Evolutionary conservation across 2,329 filamentous ascomycete species (phyloP).

Genomic region (Colletotrichum sp.): DNA sequence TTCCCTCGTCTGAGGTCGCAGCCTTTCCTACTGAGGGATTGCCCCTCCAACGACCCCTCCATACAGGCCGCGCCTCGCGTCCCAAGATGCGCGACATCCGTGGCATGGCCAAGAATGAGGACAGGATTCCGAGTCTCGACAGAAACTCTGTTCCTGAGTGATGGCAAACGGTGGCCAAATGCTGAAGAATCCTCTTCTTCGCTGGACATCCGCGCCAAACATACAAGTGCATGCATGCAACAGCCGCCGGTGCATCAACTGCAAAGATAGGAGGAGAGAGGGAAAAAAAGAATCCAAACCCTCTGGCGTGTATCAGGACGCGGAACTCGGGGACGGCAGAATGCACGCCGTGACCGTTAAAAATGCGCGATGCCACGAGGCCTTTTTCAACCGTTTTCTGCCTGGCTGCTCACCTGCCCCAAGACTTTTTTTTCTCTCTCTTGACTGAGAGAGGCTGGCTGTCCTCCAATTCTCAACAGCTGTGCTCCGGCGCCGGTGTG

Average conservation of each 20-base stretch:
- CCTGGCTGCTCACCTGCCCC: not conserved
- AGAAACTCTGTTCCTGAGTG: not conserved
- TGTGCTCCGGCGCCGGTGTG: not conserved
- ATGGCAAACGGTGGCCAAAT: not conserved
- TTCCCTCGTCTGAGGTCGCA: not conserved
- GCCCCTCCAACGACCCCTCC: conserved; percentile 15
- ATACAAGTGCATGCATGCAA: not conserved
- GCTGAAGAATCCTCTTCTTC: not conserved
- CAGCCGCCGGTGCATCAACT: not conserved
- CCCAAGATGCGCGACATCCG: conserved; percentile 6
- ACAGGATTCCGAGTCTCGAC: not conserved
- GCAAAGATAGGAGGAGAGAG: not conserved
- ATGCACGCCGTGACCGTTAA: not conserved
- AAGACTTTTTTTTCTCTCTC: not conserved
- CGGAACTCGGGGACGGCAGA: conserved; percentile 9
- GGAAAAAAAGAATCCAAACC: not conserved
- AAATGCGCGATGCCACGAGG: not conserved
- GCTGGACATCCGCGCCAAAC: not conserved
- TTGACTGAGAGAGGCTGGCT: not conserved
- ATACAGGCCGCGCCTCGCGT: not conserved
- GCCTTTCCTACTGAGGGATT: conserved; percentile 5
- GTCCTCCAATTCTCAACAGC: not conserved
- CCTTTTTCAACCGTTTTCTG: not conserved
- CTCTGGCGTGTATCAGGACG: not conserved
- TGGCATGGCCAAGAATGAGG: not conserved